Base-by-base conservation (phyloP, 305 asterid species). In the Fraxinus dipetala region DNA sequence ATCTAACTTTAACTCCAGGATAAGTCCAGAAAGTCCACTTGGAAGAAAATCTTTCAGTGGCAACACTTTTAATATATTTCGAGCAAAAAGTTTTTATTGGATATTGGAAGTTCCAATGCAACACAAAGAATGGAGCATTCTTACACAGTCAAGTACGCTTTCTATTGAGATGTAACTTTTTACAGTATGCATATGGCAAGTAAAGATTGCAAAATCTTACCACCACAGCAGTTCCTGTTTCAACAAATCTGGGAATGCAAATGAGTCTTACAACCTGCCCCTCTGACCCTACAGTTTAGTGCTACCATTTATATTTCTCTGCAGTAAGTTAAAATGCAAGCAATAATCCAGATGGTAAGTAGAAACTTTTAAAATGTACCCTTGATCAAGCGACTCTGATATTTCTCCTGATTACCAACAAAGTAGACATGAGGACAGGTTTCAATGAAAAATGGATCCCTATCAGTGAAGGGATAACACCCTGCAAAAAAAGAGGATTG, bases 401-500 rank as follows among this genome's bases (percentile, higher is more conserved):
- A 92, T 85, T 91, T 91, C 51, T 92, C 92, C 90, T 93, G 99
- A 89, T 96, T 96, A 72, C 98, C 98, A 79, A 84, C 88, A 83
- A 94, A 96, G 89, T 94, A 94, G 85, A 94, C 97, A 84, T 93
- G 98, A 84, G 99, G 98, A 83, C 98, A 94, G 22, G 79, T 82
- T 90, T 96, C 98, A 30, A 94, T 22, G 85, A 90, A 92, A 84
- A 96, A 94, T 79, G 98, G 98, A 85, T 96, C 99, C 87, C 95
- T 89, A 84, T 96, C 98, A 36, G 97, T 94, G 82, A 90, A 96
- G 14, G 99, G 99, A 88, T 96, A 94, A 86, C 99, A 96, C 34
- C 99, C 98, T 96, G 93, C 86, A 35, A 83, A 63, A 45, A 72
- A 61, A 85, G 51, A 82, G 82, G 56, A 85, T 65, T 18, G 78